phyloP scores from a whole-genome alignment of 2,329 filamentous ascomycete genomes.

The Pseudogymnoascus verrucosus region DNA sequence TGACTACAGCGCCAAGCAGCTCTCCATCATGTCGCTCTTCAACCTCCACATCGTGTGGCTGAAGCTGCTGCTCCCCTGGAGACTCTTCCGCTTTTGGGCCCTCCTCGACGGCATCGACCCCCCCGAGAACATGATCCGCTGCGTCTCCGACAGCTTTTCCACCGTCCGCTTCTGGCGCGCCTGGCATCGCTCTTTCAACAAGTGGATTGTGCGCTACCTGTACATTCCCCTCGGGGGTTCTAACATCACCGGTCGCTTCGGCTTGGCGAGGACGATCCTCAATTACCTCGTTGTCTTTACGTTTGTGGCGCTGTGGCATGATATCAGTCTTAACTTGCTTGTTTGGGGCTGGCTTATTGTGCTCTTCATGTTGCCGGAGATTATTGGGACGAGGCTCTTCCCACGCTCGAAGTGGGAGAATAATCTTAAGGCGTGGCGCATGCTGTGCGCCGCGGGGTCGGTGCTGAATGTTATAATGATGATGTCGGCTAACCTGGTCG shows the following conservation, averaged over 20 bases:
- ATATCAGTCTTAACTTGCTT: slow-evolving; percentile 81
- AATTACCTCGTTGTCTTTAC: slow-evolving; percentile 87
- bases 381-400: slow-evolving; percentile 63
- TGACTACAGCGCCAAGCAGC: slow-evolving; percentile 75
- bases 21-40: slow-evolving; percentile 87
- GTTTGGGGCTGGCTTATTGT: slow-evolving; percentile 98
- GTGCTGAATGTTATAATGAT: slow-evolving; percentile 87
- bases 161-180: slow-evolving; percentile 87
- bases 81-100: slow-evolving; percentile 97
- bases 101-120: slow-evolving; percentile 86
- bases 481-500: slow-evolving; percentile 90
- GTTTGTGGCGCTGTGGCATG: slow-evolving; percentile 96
- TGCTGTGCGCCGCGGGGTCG: slow-evolving; percentile 71
- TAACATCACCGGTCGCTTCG: slow-evolving; percentile 38
- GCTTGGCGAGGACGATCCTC: slow-evolving; percentile 50
- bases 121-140: slow-evolving; percentile 96
- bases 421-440: slow-evolving; percentile 64
- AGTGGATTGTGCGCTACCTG: slow-evolving; percentile 89
- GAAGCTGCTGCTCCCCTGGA: slow-evolving; percentile 92
- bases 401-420: slow-evolving; percentile 60
- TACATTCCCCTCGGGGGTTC: slow-evolving; percentile 83
- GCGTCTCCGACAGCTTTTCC: slow-evolving; percentile 91
- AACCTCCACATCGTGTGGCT: slow-evolving; percentile 97
- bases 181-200: slow-evolving; percentile 94
- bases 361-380: slow-evolving; percentile 86